Evolutionary conservation across 1,284 basidiomycete species (phyloP).

Genomic region (Sparassis latifolia): DNA sequence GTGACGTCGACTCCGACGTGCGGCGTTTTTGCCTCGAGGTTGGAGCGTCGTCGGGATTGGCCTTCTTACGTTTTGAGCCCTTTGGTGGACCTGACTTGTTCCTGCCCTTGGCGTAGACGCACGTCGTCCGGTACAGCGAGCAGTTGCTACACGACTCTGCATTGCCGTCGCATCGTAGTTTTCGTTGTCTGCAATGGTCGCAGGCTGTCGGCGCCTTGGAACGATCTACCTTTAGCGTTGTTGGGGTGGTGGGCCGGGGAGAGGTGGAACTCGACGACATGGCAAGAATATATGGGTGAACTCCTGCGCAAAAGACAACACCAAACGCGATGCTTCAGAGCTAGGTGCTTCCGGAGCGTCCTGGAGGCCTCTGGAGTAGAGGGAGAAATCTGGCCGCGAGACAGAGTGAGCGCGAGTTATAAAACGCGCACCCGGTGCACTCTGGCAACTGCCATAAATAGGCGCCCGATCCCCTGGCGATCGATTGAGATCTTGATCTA

Average conservation of each 20-base stretch:
- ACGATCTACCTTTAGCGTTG: neutral
- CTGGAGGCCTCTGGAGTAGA: too few species aligned
- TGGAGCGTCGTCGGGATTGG: neutral
- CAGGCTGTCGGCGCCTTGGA: neutral
- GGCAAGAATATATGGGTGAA: too few species aligned
- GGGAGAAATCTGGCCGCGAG: too few species aligned
- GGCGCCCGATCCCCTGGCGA: too few species aligned
- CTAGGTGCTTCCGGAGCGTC: too few species aligned
- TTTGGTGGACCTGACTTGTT: conserved; percentile 1
- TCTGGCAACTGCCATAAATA: too few species aligned
- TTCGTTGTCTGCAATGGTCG: neutral
- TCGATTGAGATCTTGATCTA: too few species aligned
- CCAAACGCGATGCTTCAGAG: too few species aligned
- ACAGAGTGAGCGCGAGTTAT: too few species aligned
- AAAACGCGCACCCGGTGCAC: too few species aligned
- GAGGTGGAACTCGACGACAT: neutral
- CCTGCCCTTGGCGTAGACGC: neutral
- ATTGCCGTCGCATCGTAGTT: neutral
- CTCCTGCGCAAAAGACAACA: too few species aligned
- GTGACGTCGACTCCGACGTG: neutral
- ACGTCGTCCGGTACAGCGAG: neutral
- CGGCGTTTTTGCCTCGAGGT: neutral
- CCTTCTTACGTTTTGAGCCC: neutral
- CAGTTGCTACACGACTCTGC: conserved; percentile 1
- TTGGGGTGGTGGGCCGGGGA: too few species aligned